phyloP scores from a whole-genome alignment of 2,329 filamentous ascomycete species.

The Apiospora sp. region DNA sequence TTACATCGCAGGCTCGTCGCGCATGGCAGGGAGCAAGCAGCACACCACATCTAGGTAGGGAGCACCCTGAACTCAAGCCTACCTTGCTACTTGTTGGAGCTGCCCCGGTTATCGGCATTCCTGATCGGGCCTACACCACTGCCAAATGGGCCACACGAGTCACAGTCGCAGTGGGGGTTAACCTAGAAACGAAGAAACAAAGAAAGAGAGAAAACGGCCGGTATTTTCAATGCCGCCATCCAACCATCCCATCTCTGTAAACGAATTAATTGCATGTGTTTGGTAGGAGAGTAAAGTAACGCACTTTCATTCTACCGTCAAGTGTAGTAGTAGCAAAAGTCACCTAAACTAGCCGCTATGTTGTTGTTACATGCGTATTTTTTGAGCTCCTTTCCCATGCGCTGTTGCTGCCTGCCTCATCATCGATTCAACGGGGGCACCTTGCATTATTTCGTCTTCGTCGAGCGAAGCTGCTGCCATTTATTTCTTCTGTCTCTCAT shows the following conservation, averaged over 20 bases:
- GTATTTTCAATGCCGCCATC: not conserved
- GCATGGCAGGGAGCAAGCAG: not conserved
- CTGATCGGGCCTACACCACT: not conserved
- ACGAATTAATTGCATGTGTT: conserved; percentile 5
- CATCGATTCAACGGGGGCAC: not conserved
- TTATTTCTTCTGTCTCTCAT: not conserved
- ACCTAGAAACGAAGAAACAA: not conserved
- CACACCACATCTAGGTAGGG: too few species aligned
- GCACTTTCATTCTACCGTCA: conserved; percentile 4
- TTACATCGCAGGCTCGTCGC: not conserved
- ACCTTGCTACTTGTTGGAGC: too few species aligned
- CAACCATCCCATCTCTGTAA: not conserved
- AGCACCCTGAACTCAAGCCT: not conserved
- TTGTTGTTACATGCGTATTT: conserved; percentile 7
- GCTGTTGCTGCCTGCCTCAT: not conserved
- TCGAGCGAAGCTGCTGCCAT: not conserved
- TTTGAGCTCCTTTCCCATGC: not conserved
- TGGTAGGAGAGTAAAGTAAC: not conserved
- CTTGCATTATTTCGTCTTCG: not conserved
- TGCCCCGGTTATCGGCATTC: not conserved
- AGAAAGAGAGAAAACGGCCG: not conserved
- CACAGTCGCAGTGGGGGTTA: not conserved
- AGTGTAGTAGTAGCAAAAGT: not conserved
- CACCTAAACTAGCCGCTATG: not conserved
- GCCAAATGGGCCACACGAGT: not conserved